These are phyloP conservation scores for Quillaja saponaria DNA, from an alignment of 306 rosid genomes.

Conservation along the genomic window DNA sequence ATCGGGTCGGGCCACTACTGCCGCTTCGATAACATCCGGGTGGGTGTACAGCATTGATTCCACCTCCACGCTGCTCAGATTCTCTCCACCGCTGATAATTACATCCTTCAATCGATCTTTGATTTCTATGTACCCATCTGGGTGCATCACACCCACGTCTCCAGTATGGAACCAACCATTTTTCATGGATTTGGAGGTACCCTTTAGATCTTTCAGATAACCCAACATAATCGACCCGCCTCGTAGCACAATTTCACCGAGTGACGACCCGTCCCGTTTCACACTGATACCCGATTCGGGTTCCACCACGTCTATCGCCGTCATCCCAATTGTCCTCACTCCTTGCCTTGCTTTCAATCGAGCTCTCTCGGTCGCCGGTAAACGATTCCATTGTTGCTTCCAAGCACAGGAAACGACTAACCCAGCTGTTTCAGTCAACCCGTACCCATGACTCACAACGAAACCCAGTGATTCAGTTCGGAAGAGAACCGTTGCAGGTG, in stretches of 20 bases:
- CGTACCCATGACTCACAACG: conserved; percentile 60
- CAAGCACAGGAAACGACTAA: conserved; percentile 58
- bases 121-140: conserved; percentile 70
- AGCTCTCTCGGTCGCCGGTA: conserved; percentile 66
- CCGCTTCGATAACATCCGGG: conserved; percentile 68
- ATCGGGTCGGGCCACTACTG: conserved; percentile 68
- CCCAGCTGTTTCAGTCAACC: conserved; percentile 59
- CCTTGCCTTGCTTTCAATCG: conserved; percentile 71
- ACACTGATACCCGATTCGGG: conserved; percentile 35
- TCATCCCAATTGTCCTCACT: conserved; percentile 47
- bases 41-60: conserved; percentile 55
- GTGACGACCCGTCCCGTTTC: conserved; percentile 41
- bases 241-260: conserved; percentile 60
- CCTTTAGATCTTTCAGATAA: conserved; percentile 55
- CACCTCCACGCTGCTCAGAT: conserved; percentile 76
- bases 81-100: conserved; percentile 80
- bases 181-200: conserved; percentile 38
- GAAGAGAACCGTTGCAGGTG: conserved; percentile 48
- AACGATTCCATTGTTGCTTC: conserved; percentile 56
- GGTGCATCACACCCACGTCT: conserved; percentile 69
- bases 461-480: conserved; percentile 59
- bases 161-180: conserved; percentile 74
- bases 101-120: conserved; percentile 74
- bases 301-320: conserved; percentile 54
- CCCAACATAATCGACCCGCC: conserved; percentile 64